Evolutionary conservation across 345 rosid species (phyloP).

Genomic region (Rhodamnia rubescens): DNA sequence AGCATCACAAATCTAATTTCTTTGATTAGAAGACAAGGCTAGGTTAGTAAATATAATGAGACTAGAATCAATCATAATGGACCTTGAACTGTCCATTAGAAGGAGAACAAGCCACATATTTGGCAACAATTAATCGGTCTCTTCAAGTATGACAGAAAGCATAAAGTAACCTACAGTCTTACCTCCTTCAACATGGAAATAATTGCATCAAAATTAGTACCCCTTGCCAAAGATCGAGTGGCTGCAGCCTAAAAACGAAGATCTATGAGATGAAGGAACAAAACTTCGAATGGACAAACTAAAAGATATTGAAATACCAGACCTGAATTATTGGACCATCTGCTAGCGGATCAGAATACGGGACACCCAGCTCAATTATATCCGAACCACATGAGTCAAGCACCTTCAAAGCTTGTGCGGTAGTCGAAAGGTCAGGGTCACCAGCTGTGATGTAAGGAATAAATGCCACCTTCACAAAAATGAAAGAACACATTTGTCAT

Average conservation of each 20-base stretch:
- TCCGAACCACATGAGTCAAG: slow-evolving; percentile 82
- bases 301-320: background rate
- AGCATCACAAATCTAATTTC: background rate
- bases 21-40: background rate
- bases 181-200: slow-evolving; percentile 81
- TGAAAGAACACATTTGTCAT: background rate
- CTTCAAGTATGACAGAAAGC: background rate
- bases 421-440: slow-evolving; percentile 94
- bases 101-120: background rate
- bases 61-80: background rate
- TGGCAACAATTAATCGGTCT: background rate
- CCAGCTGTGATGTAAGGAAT: slow-evolving; percentile 98
- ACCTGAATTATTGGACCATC: slow-evolving; percentile 99
- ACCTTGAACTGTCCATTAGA: background rate
- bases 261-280: background rate
- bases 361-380: slow-evolving; percentile 93
- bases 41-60: background rate
- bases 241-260: slow-evolving; percentile 48
- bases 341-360: slow-evolving; percentile 94
- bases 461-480: slow-evolving; percentile 57
- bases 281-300: background rate
- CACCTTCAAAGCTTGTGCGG: slow-evolving; percentile 83
- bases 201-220: slow-evolving; percentile 74
- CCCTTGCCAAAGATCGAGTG: slow-evolving; percentile 78
- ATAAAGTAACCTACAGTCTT: background rate